Conservation (phyloP, 2,329 filamentous ascomycete genomes). For the Hortaea werneckii region DNA sequence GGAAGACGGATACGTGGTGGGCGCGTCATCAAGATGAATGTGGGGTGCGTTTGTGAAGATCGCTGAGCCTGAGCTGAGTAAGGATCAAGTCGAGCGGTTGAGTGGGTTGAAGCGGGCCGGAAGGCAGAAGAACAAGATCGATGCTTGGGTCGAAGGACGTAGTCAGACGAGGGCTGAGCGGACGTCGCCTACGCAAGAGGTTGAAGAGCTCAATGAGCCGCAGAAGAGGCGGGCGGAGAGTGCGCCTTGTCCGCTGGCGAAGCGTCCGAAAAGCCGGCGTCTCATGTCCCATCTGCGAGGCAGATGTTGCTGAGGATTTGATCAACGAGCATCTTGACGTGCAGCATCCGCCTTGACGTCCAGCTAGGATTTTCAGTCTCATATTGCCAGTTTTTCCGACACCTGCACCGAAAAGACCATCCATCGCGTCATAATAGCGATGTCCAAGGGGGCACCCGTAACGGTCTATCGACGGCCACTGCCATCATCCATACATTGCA, state of each 20-base stretch:
- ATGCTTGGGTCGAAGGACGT: constrained; percentile 27
- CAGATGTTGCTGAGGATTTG: constrained; percentile 18
- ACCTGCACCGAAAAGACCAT: no score
- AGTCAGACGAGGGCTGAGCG: neutral
- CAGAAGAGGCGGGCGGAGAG: neutral
- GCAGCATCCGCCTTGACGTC: constrained; percentile 6
- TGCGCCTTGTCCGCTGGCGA: neutral
- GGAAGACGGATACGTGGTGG: constrained; percentile 35
- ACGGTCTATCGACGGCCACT: no score
- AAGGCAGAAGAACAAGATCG: constrained; percentile 35
- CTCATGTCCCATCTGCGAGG: constrained; percentile 31
- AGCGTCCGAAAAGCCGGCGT: neutral
- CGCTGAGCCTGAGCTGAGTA: constrained; percentile 31
- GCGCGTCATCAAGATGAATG: constrained; percentile 30
- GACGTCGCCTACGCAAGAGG: neutral
- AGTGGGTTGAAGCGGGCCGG: constrained; percentile 32
- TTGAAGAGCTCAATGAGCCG: neutral
- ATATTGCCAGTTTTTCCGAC: neutral
- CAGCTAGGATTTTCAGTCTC: neutral
- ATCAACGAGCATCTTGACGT: constrained; percentile 33
- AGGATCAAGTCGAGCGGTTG: constrained; percentile 30
- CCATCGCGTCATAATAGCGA: no score
- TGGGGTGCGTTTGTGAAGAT: constrained; percentile 34
- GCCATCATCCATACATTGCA: no score
- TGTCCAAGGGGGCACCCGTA: no score